A percentile compares a stretch with the other conserved stretches of the same genome.
Evolutionary conservation across 208 protist genomes (phyloP).

Genomic region (Leishmania braziliensis): DNA sequence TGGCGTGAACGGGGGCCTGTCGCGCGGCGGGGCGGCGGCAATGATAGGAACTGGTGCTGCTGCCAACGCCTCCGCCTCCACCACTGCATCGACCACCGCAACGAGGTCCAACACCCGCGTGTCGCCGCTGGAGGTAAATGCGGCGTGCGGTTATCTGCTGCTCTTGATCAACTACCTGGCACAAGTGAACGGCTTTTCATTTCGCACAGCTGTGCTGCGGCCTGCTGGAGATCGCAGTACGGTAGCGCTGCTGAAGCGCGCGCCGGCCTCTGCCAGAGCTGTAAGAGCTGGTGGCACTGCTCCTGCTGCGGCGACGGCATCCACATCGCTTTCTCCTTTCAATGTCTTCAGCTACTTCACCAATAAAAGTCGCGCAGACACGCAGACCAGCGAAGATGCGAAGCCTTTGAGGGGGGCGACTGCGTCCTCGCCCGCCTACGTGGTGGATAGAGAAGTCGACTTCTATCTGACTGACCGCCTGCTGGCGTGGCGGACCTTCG

Average conservation of each 20-base stretch:
- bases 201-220: slow-evolving; percentile 40
- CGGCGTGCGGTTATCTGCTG: slow-evolving; percentile 67
- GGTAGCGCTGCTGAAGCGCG: slow-evolving; percentile 40
- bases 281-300: background rate
- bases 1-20: background rate
- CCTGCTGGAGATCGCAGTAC: slow-evolving; percentile 58
- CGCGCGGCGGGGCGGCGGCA: background rate
- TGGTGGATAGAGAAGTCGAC: slow-evolving; percentile 33
- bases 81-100: slow-evolving; percentile 7
- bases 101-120: slow-evolving; percentile 31
- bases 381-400: background rate
- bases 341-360: slow-evolving; percentile 2
- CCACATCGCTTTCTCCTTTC: slow-evolving; percentile 10
- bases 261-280: background rate
- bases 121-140: slow-evolving; percentile 64
- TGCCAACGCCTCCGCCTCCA: background rate
- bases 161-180: slow-evolving; percentile 52
- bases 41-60: background rate
- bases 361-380: background rate
- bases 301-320: background rate
- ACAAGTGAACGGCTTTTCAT: slow-evolving; percentile 43
- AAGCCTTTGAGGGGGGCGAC: slow-evolving; percentile 1
- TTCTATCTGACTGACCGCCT: slow-evolving; percentile 75
- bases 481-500: slow-evolving; percentile 77
- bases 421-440: background rate